A percentile compares a stretch with the other conserved stretches of the same genome.
These are phyloP conservation scores for Condylostoma magnum DNA, from an alignment of 169 alveolate genomes.

Conservation along the genomic window DNA sequence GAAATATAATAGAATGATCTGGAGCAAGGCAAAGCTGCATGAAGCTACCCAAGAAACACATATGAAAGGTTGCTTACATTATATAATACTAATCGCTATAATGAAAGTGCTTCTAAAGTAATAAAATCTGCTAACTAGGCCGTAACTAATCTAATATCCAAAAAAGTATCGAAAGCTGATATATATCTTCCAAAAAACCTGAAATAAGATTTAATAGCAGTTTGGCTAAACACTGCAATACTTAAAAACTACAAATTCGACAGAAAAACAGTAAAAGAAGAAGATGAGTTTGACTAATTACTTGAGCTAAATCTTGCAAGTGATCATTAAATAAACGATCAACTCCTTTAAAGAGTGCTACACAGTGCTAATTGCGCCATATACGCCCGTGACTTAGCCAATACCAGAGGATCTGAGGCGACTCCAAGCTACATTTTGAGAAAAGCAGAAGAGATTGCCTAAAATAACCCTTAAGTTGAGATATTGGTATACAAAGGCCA, in stretches of 20 bases:
- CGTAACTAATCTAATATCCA: background rate
- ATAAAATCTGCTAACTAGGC: constrained; percentile 24
- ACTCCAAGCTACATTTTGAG: constrained; percentile 49
- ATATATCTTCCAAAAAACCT: constrained; percentile 9
- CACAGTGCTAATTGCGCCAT: constrained; percentile 33
- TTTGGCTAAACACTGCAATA: constrained; percentile 20
- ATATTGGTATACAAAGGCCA: constrained; percentile 48
- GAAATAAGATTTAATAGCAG: background rate
- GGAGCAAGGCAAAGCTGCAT: no score
- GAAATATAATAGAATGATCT: no score
- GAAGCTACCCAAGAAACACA: no score
- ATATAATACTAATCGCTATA: no score
- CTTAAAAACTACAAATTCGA: constrained; percentile 30
- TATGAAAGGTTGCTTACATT: no score
- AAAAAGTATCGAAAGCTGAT: constrained; percentile 19
- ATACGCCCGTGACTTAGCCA: constrained; percentile 47
- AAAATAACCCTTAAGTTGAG: background rate
- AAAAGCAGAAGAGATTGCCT: constrained; percentile 27
- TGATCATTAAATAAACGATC: background rate
- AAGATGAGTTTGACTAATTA: constrained; percentile 3
- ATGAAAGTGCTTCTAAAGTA: no score
- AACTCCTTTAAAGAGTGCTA: background rate
- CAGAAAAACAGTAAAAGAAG: constrained; percentile 7
- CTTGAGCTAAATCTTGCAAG: constrained; percentile 2
- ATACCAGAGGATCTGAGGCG: constrained; percentile 51